Evolutionary conservation across 371 early-diverging fungal genomes (phyloP).

Genomic region (Mortierella sp.): DNA sequence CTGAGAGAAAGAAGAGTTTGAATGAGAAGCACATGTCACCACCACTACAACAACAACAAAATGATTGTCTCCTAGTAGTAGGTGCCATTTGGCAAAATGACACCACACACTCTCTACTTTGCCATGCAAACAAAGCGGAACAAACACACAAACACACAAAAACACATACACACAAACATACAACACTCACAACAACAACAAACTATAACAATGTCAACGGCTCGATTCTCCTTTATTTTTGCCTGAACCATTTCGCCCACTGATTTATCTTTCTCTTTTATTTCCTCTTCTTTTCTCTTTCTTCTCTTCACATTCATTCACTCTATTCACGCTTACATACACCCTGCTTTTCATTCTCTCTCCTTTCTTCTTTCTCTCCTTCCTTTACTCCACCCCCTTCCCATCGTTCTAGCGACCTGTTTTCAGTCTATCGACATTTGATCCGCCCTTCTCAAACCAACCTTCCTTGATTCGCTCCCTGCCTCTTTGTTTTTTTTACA

Average conservation of each 20-base stretch:
- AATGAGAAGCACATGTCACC: conserved; percentile 6
- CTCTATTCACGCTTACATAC: not conserved
- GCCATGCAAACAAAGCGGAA: not conserved
- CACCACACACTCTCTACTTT: not conserved
- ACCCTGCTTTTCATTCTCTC: not conserved
- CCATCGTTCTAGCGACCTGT: not conserved
- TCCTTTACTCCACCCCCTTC: not conserved
- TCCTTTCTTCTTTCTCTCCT: not conserved
- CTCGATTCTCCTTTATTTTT: not conserved
- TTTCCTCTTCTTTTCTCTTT: not conserved
- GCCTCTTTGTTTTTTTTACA: not conserved
- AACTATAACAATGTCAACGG: not conserved
- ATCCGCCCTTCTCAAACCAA: not conserved
- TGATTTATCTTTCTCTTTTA: not conserved
- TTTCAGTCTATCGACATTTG: not conserved
- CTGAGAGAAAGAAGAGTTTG: not conserved
- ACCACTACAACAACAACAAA: not conserved
- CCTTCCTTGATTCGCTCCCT: not conserved
- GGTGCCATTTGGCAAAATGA: not conserved
- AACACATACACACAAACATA: not conserved
- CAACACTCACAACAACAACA: not conserved
- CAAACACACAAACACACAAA: not conserved
- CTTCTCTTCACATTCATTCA: not conserved
- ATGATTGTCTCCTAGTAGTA: not conserved
- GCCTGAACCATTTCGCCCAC: not conserved